Percentiles rank a stretch among this genome's conserved stretches.
phyloP scores from a whole-genome alignment of 1,139 yeast species.

The Hemisphaericaspora xylofermentans region DNA sequence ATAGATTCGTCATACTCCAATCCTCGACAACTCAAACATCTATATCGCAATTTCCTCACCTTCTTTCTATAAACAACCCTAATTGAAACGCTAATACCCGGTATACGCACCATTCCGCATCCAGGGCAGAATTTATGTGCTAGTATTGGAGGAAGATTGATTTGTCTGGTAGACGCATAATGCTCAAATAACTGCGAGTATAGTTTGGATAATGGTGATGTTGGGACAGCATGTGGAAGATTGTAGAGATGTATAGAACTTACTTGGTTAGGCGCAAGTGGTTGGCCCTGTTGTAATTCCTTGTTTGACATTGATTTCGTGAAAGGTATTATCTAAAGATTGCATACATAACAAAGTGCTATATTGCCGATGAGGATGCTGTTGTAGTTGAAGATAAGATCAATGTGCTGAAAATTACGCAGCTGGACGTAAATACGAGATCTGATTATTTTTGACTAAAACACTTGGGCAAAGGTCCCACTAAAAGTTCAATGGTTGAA shows the following conservation, averaged over 20 bases:
- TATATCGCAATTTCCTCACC: constrained; percentile 5
- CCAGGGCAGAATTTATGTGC: constrained; percentile 39
- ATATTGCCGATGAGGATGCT: too few species aligned
- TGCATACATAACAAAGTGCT: too few species aligned
- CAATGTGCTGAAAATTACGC: too few species aligned
- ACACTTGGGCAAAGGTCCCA: too few species aligned
- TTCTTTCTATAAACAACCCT: not conserved
- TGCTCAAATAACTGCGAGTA: constrained; percentile 26
- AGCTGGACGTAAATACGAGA: too few species aligned
- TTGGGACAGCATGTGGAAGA: constrained; percentile 27
- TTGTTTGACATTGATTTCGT: not conserved
- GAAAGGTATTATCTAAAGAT: too few species aligned
- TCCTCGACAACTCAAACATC: constrained; percentile 10
- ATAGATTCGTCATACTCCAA: constrained; percentile 9
- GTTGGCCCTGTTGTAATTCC: not conserved
- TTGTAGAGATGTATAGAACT: constrained; percentile 30
- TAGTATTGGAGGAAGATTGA: constrained; percentile 28
- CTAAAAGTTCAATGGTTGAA: too few species aligned
- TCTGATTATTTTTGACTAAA: too few species aligned
- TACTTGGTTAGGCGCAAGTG: constrained; percentile 19
- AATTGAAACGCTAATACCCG: constrained; percentile 41
- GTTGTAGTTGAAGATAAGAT: too few species aligned
- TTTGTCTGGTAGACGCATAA: constrained; percentile 22
- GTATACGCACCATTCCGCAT: constrained; percentile 47
- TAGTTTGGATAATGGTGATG: constrained; percentile 25